A percentile compares a stretch with the other conserved stretches of the same genome.
These are phyloP conservation scores for Aphanomyces cochlioides DNA, from an alignment of 352 stramenopile species.

Conservation along the genomic window DNA sequence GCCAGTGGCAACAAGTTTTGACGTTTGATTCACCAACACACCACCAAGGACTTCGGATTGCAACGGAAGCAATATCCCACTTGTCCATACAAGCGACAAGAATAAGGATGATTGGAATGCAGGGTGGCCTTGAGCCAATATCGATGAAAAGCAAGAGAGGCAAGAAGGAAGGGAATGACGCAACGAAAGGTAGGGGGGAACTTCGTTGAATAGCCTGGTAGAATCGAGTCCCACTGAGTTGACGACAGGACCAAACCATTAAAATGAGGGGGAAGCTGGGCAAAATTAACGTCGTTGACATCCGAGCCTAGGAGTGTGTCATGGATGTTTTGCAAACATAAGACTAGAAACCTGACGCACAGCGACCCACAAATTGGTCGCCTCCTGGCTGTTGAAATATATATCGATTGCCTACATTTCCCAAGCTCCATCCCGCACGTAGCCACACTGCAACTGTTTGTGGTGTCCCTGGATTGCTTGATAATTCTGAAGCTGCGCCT, in stretches of 20 bases:
- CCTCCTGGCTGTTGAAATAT: not conserved
- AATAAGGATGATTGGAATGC: not conserved
- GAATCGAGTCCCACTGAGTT: not conserved
- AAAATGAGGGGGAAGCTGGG: not conserved
- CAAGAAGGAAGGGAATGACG: not conserved
- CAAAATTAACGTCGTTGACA: not conserved
- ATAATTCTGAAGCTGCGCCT: not conserved
- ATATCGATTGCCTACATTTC: not conserved
- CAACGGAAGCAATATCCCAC: not conserved
- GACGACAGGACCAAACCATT: not conserved
- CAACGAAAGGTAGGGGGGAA: not conserved
- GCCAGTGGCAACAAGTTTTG: not conserved
- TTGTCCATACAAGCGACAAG: slow-evolving; percentile 1
- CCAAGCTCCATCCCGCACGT: not conserved
- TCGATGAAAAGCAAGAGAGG: not conserved
- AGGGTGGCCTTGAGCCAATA: not conserved
- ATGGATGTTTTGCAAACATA: not conserved
- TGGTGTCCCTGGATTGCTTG: not conserved
- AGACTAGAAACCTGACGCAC: not conserved
- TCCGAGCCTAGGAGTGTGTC: not conserved
- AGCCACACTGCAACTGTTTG: not conserved
- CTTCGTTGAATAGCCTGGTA: not conserved
- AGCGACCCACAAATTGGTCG: not conserved
- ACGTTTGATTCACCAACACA: not conserved
- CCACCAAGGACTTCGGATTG: not conserved